A percentile compares a stretch with the other conserved stretches of the same genome.
Conservation (phyloP, 176 grass and related monocot genomes). For the Bonia amplexicaulis region DNA sequence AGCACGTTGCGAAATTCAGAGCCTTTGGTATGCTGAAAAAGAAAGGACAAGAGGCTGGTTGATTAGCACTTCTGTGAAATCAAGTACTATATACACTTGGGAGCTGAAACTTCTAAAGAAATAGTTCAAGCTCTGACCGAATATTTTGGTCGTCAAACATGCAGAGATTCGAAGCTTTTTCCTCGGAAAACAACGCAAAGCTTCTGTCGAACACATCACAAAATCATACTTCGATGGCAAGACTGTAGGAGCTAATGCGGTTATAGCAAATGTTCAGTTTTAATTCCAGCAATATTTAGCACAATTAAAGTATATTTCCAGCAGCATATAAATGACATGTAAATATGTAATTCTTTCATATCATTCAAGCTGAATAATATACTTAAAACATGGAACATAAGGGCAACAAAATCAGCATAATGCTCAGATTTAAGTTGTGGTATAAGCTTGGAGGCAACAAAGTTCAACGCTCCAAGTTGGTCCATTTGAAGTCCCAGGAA, state of each 20-base stretch:
- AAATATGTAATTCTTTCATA: too few relatives aligned
- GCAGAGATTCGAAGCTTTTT: not conserved
- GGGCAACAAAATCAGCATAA: too few relatives aligned
- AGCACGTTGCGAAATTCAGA: not conserved
- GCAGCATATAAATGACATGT: too few relatives aligned
- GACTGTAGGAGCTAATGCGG: not conserved
- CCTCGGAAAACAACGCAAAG: slow-evolving; percentile 5
- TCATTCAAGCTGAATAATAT: too few relatives aligned
- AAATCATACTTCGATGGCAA: not conserved
- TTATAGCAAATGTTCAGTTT: too few relatives aligned
- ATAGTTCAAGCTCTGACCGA: not conserved
- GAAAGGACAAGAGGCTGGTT: not conserved
- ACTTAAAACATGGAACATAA: too few relatives aligned
- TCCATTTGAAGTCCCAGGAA: slow-evolving; percentile 29
- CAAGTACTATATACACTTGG: not conserved
- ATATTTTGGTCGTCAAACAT: slow-evolving; percentile 46
- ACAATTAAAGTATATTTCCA: too few relatives aligned
- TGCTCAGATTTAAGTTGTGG: too few relatives aligned
- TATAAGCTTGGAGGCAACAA: too few relatives aligned
- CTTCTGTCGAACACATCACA: slow-evolving; percentile 35
- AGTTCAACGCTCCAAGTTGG: slow-evolving; percentile 35
- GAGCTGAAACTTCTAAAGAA: not conserved
- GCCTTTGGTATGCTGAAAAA: slow-evolving; percentile 7
- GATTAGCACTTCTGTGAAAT: not conserved
- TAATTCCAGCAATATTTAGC: too few relatives aligned